Evolutionary conservation across 208 protist species (phyloP), one percentile per base, ranked within the genome.

Genomic region (Leishmania martiniquensis): DNA sequence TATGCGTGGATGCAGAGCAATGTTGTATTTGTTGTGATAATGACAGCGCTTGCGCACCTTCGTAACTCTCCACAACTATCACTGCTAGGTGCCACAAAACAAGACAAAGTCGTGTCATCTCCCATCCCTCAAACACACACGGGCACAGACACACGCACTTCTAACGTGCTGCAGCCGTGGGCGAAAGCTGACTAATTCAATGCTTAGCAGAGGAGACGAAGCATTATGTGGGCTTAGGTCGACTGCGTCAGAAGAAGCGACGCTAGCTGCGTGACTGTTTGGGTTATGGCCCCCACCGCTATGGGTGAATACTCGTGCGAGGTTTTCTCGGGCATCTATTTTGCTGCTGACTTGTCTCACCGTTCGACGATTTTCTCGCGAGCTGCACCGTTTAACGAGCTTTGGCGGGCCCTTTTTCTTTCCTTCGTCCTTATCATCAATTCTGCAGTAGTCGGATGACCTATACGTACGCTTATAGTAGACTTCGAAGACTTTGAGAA

Each of bases 391-490:
- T 13, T 63, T 63, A 13, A 10, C 57, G 10, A 3, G 25, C 13
- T 37, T 17, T 39, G 57, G 57, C 4, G 57, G 15, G 29, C 29
- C 37, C 29, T 62, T 13, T 37, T 13, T 62, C 7, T 7, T 29
- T 13, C 20, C 6, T 34, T 62, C 29, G 3, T 63, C 37, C 9
- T 13, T 29, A 37, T 63, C 29, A 4, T 74, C 29, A 3, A 65
- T 51, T 42, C 54, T 45, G 2, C 12, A 25, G 49, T 34, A 39
- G 44, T 62, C 44, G 17, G 69, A 7, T 39, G 13, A 22, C 15
- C 32, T 54, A 52, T 51, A 74, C 49, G 60, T 65, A 75, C 54
- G 51, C 65, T 73, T 72, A 44, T 39, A 76, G 32, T 52, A 62
- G 47, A 39, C 45, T 12, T 20, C 51, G 37, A 29, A 72, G 42